Base-by-base conservation (phyloP, 495 filamentous ascomycete genomes). In the Penicillium simplicissimum region DNA sequence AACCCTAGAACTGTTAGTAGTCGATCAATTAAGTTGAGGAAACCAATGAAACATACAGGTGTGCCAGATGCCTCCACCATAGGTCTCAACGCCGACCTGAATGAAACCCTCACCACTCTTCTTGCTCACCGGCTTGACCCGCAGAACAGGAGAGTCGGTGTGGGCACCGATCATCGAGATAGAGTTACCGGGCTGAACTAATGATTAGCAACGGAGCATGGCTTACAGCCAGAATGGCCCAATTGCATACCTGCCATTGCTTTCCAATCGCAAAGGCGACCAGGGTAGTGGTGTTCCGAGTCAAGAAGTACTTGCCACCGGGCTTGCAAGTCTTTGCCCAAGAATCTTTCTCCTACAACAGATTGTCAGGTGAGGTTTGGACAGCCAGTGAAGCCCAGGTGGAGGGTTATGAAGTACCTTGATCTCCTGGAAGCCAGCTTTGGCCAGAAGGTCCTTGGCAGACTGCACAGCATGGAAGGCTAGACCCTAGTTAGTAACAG, bases 101-200 rank as follows among this genome's bases (percentile, higher is more conserved):
- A 97, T 71, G 76, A 93, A 99, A n/a, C 94, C 93, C 62, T 90
- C 90, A 37, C 77, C 83, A 59, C 85, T 80, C 76, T 93, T 95
- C 79, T 93, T 96, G 76, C 92, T 96, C 35, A 95, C 86, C 4
- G 95, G 95, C 78, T 99, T 99, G 65, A 99, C 76, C 49, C 95
- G 87, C 49, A 98, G 82, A 53, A 89, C 90, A 0, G 91, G 91
- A 5, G 94, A 98, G 74, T 99, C 95, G 23, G 95, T 98, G 77
- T 99, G 95, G 49, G 95, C 93, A 67, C 95, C 95, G 60, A 99
- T 85, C 90, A 98, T 95, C 68, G 89, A 87, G 70, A 99, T 90
- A 10, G 94, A 86, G 73, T 96, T 97, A 53, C 95, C 95, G 7
- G 96, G 87, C 85, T 87, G 69, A 51, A 15, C 38, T 21, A 9